These are phyloP conservation scores for Eutrema yunnanense DNA, from an alignment of 345 rosid genomes.

Conservation along the genomic window DNA sequence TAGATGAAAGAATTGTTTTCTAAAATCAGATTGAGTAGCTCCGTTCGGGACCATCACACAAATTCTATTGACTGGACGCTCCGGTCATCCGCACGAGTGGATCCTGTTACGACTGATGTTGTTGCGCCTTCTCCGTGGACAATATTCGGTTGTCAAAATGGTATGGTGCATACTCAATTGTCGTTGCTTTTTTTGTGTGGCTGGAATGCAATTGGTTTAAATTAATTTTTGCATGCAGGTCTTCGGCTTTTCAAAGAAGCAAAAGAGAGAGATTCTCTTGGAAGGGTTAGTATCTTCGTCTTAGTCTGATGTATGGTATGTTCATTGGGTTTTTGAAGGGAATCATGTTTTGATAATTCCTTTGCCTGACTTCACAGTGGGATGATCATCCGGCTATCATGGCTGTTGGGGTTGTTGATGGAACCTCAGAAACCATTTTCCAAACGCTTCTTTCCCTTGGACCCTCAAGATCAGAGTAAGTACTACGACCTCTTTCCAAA, in stretches of 20 bases:
- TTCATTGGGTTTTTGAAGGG: not conserved
- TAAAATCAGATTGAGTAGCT: slow-evolving; percentile 52
- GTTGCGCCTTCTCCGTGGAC: slow-evolving; percentile 96
- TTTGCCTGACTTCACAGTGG: slow-evolving; percentile 47
- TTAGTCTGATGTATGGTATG: not conserved
- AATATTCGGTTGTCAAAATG: slow-evolving; percentile 91
- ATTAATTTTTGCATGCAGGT: slow-evolving; percentile 42
- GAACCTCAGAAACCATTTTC: slow-evolving; percentile 89
- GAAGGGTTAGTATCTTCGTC: slow-evolving; percentile 47
- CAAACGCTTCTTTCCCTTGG: slow-evolving; percentile 94
- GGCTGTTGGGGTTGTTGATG: slow-evolving; percentile 95
- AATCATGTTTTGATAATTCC: not conserved
- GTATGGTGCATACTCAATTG: slow-evolving; percentile 28
- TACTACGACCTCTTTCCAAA: not conserved
- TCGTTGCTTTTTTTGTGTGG: not conserved
- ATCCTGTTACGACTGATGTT: slow-evolving; percentile 68
- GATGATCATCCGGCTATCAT: slow-evolving; percentile 96
- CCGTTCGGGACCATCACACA: slow-evolving; percentile 38
- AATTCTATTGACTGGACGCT: slow-evolving; percentile 75
- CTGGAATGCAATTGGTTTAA: not conserved
- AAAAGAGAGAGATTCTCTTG: slow-evolving; percentile 67
- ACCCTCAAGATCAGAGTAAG: slow-evolving; percentile 91
- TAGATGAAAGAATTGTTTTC: not conserved
- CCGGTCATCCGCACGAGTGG: slow-evolving; percentile 45
- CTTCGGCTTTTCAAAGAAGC: slow-evolving; percentile 89